These are phyloP conservation scores for Coemansia sp. DNA, from an alignment of 192 early-diverging fungal genomes.

Conservation along the genomic window DNA sequence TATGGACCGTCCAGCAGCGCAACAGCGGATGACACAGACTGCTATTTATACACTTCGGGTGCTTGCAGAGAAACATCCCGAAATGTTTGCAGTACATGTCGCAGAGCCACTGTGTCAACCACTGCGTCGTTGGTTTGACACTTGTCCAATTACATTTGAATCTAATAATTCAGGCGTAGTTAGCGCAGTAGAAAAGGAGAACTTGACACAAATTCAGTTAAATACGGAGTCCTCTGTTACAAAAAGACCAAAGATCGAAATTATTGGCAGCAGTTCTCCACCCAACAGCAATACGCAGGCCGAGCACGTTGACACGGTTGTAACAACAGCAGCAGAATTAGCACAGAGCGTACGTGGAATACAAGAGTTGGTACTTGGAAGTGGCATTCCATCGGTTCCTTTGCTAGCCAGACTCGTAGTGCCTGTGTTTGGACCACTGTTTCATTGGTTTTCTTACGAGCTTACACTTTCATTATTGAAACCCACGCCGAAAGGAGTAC, in stretches of 20 bases:
- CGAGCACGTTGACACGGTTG: conserved; percentile 1
- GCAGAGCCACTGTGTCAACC: conserved; percentile 47
- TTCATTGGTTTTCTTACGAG: conserved; percentile 60
- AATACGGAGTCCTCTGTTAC: neutral
- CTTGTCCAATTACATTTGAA: neutral
- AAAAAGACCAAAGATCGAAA: conserved; percentile 23
- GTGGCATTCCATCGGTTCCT: conserved; percentile 60
- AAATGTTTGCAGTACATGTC: conserved; percentile 43
- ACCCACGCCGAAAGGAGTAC: conserved; percentile 25
- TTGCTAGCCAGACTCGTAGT: conserved; percentile 60
- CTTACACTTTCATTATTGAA: conserved; percentile 23
- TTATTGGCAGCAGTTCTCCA: conserved; percentile 1
- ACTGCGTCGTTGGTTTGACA: conserved; percentile 43
- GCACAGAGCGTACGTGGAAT: conserved; percentile 49
- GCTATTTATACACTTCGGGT: conserved; percentile 23
- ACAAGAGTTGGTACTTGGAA: conserved; percentile 59
- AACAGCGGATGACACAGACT: conserved; percentile 15
- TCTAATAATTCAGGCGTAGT: neutral
- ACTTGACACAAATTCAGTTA: neutral
- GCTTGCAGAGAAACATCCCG: conserved; percentile 15
- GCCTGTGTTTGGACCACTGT: conserved; percentile 56
- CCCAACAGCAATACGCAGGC: neutral
- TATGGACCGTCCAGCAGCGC: conserved; percentile 10
- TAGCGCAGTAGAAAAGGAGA: neutral
- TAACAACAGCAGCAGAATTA: conserved; percentile 51